Base-by-base conservation (phyloP, 345 rosid species). In the Excoecaria agallocha region DNA sequence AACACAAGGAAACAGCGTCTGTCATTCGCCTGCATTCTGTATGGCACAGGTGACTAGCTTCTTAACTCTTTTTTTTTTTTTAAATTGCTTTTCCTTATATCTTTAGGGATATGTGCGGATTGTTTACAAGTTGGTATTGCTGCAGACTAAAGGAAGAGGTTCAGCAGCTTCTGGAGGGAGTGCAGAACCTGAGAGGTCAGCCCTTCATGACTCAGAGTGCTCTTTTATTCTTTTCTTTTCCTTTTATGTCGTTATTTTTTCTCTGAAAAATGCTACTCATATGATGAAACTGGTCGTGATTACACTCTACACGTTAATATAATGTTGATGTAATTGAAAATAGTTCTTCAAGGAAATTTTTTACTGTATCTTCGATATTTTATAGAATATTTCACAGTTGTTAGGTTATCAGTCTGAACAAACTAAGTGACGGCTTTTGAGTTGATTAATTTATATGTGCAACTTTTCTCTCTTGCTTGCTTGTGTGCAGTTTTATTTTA, bases 41-140 rank as follows among this genome's bases (percentile, higher is more conserved):
- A 61, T 43, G 71, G 61, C 73, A 65, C 82, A 76, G 83, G 89
- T 85, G 76, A 80, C 77, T 66, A 48, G 62, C 75, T 63, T 70
- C 66, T 41, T 41, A 10, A n/a, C 49, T 13, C 16, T 46, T 37
- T 64, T 20, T 49, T 72, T 74, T 46, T 41, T 30, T 30, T 30
- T 30, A 0, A 22, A 8, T 41, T 70, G 9, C 38, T 12, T n/a
- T 58, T 22, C 12, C 43, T 60, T 48, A 38, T 63, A 30, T 51
- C 50, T 73, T 37, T 25, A 43, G 24, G 22, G 46, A 63, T 62
- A 78, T 73, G 56, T 62, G 43, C 59, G 77, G 71, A 61, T 24
- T 55, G 58, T 52, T 76, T 71, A 39, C 43, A 17, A 52, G 50
- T 48, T 46, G 69, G 39, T 78, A 51, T 66, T 20, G 45, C 66